Evolutionary conservation across 1,284 basidiomycete genomes (phyloP).

Genomic region (Apiotrichum siamense): DNA sequence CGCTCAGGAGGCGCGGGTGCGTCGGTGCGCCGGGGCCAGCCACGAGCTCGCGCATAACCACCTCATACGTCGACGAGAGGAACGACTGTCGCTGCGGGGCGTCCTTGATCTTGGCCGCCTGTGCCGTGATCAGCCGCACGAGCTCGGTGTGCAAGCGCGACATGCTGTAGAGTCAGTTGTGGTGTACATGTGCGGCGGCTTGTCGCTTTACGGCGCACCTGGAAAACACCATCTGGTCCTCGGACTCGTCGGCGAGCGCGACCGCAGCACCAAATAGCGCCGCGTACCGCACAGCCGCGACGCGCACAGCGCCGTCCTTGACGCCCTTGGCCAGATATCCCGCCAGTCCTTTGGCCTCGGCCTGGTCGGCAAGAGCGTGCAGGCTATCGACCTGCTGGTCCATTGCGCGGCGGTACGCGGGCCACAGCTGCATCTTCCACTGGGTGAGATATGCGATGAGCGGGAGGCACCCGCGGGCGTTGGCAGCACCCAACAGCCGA

Average conservation of each 20-base stretch:
- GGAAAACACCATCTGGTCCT: constrained; percentile 90
- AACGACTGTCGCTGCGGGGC: constrained; percentile 58
- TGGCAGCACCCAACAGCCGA: constrained; percentile 63
- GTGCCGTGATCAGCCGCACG: constrained; percentile 66
- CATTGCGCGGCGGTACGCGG: constrained; percentile 80
- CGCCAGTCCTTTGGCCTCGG: constrained; percentile 48
- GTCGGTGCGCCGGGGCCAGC: constrained; percentile 51
- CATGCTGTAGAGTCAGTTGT: constrained; percentile 53
- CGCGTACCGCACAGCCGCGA: constrained; percentile 62
- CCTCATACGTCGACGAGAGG: constrained; percentile 66
- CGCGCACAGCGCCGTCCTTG: constrained; percentile 61
- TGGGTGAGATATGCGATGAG: constrained; percentile 72
- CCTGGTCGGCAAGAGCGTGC: constrained; percentile 69
- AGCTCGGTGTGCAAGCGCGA: constrained; percentile 79
- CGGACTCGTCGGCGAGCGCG: constrained; percentile 68
- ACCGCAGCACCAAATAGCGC: constrained; percentile 72
- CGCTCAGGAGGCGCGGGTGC: constrained; percentile 56
- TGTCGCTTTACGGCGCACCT: constrained; percentile 57
- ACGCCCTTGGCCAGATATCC: constrained; percentile 56
- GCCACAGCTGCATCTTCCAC: constrained; percentile 79
- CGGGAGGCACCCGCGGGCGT: constrained; percentile 67
- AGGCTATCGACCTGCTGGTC: constrained; percentile 73
- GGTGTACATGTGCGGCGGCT: no score
- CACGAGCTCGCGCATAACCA: constrained; percentile 67
- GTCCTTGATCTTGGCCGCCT: constrained; percentile 61